Conservation (phyloP, 108 stramenopile species). For the Cyclostephanos tholiformis region DNA sequence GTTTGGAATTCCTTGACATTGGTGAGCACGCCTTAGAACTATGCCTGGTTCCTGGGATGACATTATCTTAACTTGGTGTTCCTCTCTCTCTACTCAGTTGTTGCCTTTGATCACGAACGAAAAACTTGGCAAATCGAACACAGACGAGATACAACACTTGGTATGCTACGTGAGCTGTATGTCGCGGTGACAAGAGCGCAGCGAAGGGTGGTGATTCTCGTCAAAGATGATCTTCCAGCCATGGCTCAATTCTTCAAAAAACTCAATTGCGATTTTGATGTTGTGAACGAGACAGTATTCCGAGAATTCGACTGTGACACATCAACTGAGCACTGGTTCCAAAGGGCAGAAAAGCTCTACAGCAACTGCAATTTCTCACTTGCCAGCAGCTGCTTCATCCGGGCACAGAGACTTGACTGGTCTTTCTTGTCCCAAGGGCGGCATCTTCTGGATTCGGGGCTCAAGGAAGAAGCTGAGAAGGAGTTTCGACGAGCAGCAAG, state of each 20-base stretch:
- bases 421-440: conserved; percentile 11
- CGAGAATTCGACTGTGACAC: conserved; percentile 36
- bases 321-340: conserved; percentile 13
- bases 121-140: conserved; percentile 24
- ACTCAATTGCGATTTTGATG: conserved; percentile 29
- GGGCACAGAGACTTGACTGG: conserved; percentile 2
- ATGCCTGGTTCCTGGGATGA: too few relatives aligned
- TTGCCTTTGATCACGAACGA: conserved; percentile 30
- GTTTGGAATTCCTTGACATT: conserved; percentile 46
- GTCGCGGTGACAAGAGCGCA: conserved; percentile 42
- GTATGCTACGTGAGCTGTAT: conserved; percentile 45
- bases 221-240: conserved; percentile 8
- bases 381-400: conserved; percentile 35
- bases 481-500: conserved; percentile 15
- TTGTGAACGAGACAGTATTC: conserved; percentile 8
- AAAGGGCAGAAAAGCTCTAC: conserved; percentile 25
- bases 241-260: conserved; percentile 17
- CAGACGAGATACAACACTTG: conserved; percentile 14
- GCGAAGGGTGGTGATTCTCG: conserved; percentile 36
- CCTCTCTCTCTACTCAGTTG: neutral
- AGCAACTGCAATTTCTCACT: conserved; percentile 18
- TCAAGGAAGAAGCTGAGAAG: conserved; percentile 4
- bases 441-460: conserved; percentile 1
- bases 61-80: too few relatives aligned
- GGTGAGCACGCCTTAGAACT: too few relatives aligned